These are phyloP conservation scores for Aspergillus piperis DNA, from an alignment of 2,329 filamentous ascomycete species.

Conservation along the genomic window DNA sequence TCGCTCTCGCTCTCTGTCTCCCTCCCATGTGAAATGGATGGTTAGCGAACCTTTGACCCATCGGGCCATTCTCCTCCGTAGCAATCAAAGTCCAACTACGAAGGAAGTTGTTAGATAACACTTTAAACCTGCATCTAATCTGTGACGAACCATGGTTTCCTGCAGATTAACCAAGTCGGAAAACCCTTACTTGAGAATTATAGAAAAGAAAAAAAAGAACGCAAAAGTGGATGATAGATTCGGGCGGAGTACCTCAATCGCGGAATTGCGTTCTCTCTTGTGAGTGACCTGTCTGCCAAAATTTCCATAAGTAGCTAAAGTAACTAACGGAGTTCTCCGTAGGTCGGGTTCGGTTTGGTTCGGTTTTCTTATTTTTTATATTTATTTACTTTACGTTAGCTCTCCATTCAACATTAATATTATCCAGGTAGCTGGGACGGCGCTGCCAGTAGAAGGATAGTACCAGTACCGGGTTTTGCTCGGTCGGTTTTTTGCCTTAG, in stretches of 20 bases:
- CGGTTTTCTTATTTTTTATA: no score
- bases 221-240: no score
- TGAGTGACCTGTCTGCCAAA: no score
- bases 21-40: no score
- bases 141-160: conserved; percentile 9
- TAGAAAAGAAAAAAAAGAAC: no score
- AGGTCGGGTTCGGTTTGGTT: no score
- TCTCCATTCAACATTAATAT: not conserved
- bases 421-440: not conserved
- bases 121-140: not conserved
- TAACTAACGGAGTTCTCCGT: no score
- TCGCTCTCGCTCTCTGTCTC: no score
- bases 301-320: no score
- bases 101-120: not conserved
- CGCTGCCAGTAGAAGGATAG: not conserved
- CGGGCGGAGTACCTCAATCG: not conserved
- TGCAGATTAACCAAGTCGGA: conserved; percentile 2
- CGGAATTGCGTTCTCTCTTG: not conserved
- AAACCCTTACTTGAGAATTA: not conserved
- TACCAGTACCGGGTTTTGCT: no score
- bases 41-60: no score
- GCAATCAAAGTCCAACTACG: not conserved
- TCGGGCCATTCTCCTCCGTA: not conserved
- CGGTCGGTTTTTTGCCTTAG: no score
- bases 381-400: not conserved